phyloP scores from a whole-genome alignment of 1,284 basidiomycete genomes.

The Cryptococcus sp. region DNA sequence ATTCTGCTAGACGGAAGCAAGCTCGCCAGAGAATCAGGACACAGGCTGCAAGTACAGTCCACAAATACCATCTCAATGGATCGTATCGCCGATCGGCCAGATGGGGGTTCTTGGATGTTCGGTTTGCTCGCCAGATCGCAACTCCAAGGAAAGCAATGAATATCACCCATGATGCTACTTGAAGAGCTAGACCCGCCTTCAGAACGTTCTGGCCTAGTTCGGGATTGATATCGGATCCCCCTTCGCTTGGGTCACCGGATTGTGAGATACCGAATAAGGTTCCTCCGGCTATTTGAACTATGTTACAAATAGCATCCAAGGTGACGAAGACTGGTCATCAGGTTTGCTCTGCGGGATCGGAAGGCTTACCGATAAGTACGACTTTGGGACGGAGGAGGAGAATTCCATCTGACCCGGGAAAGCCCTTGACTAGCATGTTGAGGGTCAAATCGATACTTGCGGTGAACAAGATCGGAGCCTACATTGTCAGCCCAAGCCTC shows the following conservation, averaged over 20 bases:
- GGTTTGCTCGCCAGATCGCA: constrained; percentile 16
- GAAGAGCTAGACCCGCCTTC: neutral
- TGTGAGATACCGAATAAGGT: constrained; percentile 49
- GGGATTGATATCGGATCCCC: constrained; percentile 12
- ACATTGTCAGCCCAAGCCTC: neutral
- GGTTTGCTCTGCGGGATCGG: neutral
- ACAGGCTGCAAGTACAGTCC: constrained; percentile 29
- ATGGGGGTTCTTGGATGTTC: neutral
- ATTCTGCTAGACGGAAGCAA: constrained; percentile 47
- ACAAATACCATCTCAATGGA: constrained; percentile 26
- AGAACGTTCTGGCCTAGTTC: neutral
- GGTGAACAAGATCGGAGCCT: constrained; percentile 47
- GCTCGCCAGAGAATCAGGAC: constrained; percentile 45
- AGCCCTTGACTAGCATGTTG: constrained; percentile 28
- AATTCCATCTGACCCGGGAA: constrained; percentile 18
- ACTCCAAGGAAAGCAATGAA: constrained; percentile 36
- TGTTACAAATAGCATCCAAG: constrained; percentile 40
- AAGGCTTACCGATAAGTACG: constrained; percentile 32
- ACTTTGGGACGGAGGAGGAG: constrained; percentile 29
- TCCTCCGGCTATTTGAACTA: constrained; percentile 47
- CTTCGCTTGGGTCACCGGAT: constrained; percentile 17
- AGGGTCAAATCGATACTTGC: constrained; percentile 46
- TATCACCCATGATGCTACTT: constrained; percentile 42
- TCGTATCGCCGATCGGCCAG: neutral
- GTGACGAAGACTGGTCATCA: constrained; percentile 37